Evolutionary conservation across 768 basidiomycete species (phyloP), one percentile per base, ranked within the genome.

Genomic region (Boletus eberwhitei): DNA sequence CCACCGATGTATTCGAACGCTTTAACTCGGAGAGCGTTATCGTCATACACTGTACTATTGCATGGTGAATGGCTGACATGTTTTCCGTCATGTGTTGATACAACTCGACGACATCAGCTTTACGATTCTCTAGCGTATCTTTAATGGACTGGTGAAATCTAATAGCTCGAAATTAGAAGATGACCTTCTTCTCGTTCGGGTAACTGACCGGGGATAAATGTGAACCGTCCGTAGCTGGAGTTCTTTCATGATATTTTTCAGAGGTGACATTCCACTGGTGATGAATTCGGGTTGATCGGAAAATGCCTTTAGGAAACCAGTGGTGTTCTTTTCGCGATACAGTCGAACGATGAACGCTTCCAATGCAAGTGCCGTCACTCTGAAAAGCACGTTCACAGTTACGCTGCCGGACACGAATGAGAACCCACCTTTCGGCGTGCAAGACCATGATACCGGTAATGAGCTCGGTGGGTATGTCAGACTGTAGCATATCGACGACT

Each of bases 241-340:
- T 67, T 96, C 93, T 57, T 93, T 93, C 82, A 99, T 85, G 58
- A 96, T 88, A 50, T 87, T 93, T 63, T 86, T 89, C 21, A 99
- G 75, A 1, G 97, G 97, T 2, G 91, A 93, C 69, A 98, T 72
- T 1, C 95, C 96, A 58, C 85, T 91, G 0, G 89, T 94, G 57
- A 99, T 97, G 58, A 88, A 84, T 69, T 98, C 97, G 5, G 96
- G 94, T 63, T 98, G 90, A 70, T 98, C 97, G 2, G 93, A 92
- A 66, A 99, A 97, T 0, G 93, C 97, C 71, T 99, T 98, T 59
- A 98, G 75, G 70, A 98, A 99, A 1, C 96, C 96, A 2, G 77
- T 78, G 67, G 80, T 83, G 74, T 98, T 99, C 74, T 87, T 85
- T 71, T 97, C 87, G 39, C 96, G 83, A 67, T 88, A 98, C 3